Evolutionary conservation across 2,329 filamentous ascomycete species (phyloP).

Genomic region (Colletotrichum aenigma): DNA sequence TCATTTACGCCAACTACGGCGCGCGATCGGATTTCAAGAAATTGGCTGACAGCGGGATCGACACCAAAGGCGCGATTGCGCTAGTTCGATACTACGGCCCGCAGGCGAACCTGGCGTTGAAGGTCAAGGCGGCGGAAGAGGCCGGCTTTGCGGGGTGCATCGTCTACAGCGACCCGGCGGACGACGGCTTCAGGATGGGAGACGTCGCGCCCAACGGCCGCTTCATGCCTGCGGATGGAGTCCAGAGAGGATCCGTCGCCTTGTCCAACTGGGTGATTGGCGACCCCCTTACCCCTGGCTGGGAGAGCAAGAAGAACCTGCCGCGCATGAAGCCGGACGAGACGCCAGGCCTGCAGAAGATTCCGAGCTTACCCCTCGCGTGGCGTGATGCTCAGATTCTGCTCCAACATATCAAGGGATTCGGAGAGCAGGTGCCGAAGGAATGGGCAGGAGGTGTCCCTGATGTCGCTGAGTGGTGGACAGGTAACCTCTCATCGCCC

Average conservation of each 20-base stretch:
- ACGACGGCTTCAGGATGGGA: constrained; percentile 81
- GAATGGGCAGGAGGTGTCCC: constrained; percentile 81
- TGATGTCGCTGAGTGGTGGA: constrained; percentile 75
- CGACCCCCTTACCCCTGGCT: constrained; percentile 91
- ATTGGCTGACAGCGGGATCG: constrained; percentile 73
- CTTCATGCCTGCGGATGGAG: constrained; percentile 80
- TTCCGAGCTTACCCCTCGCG: constrained; percentile 87
- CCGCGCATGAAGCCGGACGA: constrained; percentile 73
- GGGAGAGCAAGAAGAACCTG: constrained; percentile 70
- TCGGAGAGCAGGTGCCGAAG: constrained; percentile 70
- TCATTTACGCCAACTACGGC: constrained; percentile 94
- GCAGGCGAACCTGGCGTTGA: constrained; percentile 74
- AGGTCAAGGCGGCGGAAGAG: constrained; percentile 88
- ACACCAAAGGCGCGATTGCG: constrained; percentile 80
- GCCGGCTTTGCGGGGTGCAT: constrained; percentile 87
- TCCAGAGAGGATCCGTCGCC: constrained; percentile 82
- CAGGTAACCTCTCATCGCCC: constrained; percentile 75
- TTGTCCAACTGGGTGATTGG: constrained; percentile 84
- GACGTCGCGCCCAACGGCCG: constrained; percentile 76
- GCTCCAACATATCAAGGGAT: constrained; percentile 75
- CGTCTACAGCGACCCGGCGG: constrained; percentile 88
- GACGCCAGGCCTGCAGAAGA: constrained; percentile 75
- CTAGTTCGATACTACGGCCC: constrained; percentile 82
- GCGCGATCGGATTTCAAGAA: constrained; percentile 80
- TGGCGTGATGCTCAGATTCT: constrained; percentile 88